Conservation (phyloP, 495 filamentous ascomycete species). For the Trichoderma asperelloides region DNA sequence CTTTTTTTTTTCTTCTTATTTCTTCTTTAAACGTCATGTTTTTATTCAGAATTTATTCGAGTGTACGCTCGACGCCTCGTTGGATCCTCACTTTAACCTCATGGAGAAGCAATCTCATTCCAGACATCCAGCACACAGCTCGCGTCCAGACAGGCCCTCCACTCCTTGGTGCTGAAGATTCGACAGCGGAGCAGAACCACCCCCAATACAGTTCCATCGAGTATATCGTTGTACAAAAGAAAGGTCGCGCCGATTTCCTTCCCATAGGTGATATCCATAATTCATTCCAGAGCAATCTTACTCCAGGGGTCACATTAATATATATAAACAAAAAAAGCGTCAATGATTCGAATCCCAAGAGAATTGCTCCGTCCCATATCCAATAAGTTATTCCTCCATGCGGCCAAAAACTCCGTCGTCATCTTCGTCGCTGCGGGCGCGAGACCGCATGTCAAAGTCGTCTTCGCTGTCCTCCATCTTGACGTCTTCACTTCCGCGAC, state of each 20-base stretch:
- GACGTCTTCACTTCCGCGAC: constrained; percentile 36
- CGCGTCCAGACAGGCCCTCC: constrained; percentile 22
- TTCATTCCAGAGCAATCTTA: constrained; percentile 13
- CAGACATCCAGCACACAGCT: constrained; percentile 8
- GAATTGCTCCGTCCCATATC: background rate
- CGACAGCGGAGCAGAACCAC: constrained; percentile 46
- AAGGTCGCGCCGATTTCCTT: constrained; percentile 11
- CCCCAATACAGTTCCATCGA: constrained; percentile 28
- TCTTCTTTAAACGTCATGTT: background rate
- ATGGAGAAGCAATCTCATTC: constrained; percentile 30
- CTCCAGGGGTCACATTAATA: constrained; percentile 15
- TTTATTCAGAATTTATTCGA: constrained; percentile 18
- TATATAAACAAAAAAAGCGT: constrained; percentile 14
- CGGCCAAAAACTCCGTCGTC: constrained; percentile 91
- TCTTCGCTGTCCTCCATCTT: constrained; percentile 75
- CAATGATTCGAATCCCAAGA: background rate
- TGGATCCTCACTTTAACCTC: constrained; percentile 55
- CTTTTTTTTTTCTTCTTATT: background rate
- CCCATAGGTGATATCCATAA: constrained; percentile 2
- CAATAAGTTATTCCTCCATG: constrained; percentile 71
- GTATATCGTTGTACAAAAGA: constrained; percentile 41
- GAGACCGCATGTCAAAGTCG: constrained; percentile 57
- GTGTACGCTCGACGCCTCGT: constrained; percentile 50
- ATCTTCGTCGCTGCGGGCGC: constrained; percentile 70
- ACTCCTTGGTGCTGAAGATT: constrained; percentile 51